Conservation (phyloP, 305 asterid genomes). For the Fraxinus baroniana region DNA sequence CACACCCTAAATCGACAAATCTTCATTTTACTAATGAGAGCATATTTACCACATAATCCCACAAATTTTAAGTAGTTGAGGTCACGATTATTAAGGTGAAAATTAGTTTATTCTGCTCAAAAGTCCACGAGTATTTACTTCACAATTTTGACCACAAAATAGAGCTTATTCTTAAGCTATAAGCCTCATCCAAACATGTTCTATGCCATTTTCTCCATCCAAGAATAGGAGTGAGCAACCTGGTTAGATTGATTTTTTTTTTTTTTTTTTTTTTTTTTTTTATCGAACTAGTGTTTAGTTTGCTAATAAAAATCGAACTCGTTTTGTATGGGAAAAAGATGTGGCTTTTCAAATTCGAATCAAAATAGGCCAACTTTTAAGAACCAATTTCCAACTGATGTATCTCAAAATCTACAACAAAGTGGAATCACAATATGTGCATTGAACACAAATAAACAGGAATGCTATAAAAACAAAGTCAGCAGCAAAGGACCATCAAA, state of each 20-base stretch:
- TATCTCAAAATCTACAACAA: background rate
- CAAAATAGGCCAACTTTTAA: background rate
- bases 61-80: background rate
- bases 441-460: background rate
- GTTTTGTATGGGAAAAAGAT: background rate
- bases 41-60: background rate
- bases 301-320: background rate
- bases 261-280: too few species aligned
- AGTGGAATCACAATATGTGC: background rate
- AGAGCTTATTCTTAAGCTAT: background rate
- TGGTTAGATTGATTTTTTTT: background rate
- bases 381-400: background rate
- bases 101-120: background rate
- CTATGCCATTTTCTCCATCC: background rate
- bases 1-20: background rate
- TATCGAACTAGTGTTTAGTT: background rate
- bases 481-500: conserved; percentile 34
- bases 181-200: background rate
- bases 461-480: conserved; percentile 22
- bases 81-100: background rate
- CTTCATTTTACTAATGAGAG: background rate
- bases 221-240: background rate
- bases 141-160: background rate
- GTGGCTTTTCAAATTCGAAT: background rate
- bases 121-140: background rate